Conservation (phyloP, 768 basidiomycete genomes). For the Mycena rosella region DNA sequence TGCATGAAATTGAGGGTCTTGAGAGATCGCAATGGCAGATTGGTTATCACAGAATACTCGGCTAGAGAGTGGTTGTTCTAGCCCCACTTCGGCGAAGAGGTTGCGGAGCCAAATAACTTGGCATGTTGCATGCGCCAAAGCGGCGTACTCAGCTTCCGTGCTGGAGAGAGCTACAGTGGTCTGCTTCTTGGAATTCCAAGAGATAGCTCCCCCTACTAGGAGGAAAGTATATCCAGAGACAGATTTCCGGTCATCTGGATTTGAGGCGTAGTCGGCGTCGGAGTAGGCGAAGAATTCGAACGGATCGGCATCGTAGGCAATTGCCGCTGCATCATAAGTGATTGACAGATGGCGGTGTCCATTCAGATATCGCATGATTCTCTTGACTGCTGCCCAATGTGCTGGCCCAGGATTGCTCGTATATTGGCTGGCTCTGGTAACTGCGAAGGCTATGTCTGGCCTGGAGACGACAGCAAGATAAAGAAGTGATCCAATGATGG, state of each 20-base stretch:
- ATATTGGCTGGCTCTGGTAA: constrained; percentile 25
- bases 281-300: constrained; percentile 20
- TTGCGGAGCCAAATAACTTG: constrained; percentile 38
- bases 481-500: constrained; percentile 20
- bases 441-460: constrained; percentile 36
- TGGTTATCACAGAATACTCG: constrained; percentile 13
- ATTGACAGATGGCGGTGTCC: constrained; percentile 15
- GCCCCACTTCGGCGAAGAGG: constrained; percentile 30
- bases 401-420: constrained; percentile 21
- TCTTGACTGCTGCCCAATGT: constrained; percentile 31
- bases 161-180: constrained; percentile 42
- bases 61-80: neutral
- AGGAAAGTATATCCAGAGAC: constrained; percentile 38
- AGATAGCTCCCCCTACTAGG: constrained; percentile 38
- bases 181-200: constrained; percentile 47
- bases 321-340: constrained; percentile 4
- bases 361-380: constrained; percentile 29
- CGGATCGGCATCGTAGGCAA: constrained; percentile 4
- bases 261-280: constrained; percentile 35
- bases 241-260: constrained; percentile 29
- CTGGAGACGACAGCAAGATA: constrained; percentile 28
- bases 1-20: constrained; percentile 16
- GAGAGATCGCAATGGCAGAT: constrained; percentile 12
- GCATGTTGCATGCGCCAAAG: constrained; percentile 34
- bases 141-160: constrained; percentile 51